phyloP scores from a whole-genome alignment of 257 asterid species.

The Solanum appendiculatum region DNA sequence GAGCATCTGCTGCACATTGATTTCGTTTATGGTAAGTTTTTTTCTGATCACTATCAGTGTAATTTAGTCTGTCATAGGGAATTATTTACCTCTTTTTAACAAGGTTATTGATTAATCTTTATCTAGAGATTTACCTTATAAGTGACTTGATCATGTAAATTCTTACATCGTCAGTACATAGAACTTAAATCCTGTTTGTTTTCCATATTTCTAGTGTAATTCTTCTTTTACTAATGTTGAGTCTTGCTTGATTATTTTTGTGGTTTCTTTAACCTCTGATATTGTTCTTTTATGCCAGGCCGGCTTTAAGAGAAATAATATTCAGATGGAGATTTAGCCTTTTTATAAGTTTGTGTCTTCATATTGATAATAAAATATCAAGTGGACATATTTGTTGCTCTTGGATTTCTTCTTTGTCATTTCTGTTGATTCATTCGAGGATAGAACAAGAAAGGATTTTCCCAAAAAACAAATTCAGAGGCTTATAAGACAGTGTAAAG shows the following conservation, averaged over 20 bases:
- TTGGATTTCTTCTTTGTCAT: neutral
- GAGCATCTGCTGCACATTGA: neutral
- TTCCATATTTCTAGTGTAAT: neutral
- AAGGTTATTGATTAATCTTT: neutral
- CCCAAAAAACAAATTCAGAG: neutral
- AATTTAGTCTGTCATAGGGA: neutral
- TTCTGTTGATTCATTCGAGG: neutral
- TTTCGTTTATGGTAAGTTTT: neutral
- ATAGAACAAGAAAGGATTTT: neutral
- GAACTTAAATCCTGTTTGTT: neutral
- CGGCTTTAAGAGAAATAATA: neutral
- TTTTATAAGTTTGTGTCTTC: neutral
- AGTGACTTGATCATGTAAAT: neutral
- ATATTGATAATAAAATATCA: neutral
- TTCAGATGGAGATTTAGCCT: neutral
- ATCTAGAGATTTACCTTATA: neutral
- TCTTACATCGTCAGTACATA: neutral
- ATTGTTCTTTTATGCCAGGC: neutral
- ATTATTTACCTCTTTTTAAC: neutral
- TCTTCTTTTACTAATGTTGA: neutral
- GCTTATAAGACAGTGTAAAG: neutral
- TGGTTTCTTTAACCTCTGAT: neutral
- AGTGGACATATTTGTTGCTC: neutral
- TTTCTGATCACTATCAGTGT: neutral
- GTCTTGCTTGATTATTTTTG: neutral